Evolutionary conservation across 78 protist species (phyloP), one percentile per base, ranked within the genome.

Genomic region (Tieghemostelium lacteum): DNA sequence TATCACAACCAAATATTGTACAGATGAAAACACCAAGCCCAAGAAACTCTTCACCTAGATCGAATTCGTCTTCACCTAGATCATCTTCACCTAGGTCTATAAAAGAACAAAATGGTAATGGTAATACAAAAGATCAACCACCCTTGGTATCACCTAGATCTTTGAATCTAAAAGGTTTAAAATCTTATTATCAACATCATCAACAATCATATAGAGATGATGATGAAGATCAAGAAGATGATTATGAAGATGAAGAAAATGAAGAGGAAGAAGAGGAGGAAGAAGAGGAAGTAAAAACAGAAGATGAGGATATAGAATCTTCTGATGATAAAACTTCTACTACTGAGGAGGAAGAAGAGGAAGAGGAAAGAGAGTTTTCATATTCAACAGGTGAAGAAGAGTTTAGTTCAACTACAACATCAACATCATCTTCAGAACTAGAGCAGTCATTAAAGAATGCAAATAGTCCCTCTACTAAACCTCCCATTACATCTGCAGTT

Each of bases 251-350:
- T 54, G 86, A 60, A 24, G 70, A 60, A 10, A 73, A 75, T 62
- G 86, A 75, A 16, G 64, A 75, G 10, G 86, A 75, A 20, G 70
- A 54, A n/a, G 69, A 34, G 0, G 86, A 75, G 3, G 86, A 75
- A 19, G 45, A 45, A 7, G 65, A 60, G 5, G 73, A 62, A 24
- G 39, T 64, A 20, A 52, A 20, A 37, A 52, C 29, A 4, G 86
- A 54, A 31, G 6, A 6, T 14, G 52, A 45, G 10, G 52, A 45
- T 45, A 14, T 45, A 45, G 6, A 6, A 45, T 45, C 52, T 14
- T 45, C 52, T 14, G n/a, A 6, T 14, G 10, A 45, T 45, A 14
- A n/a, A n/a, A n/a, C n/a, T n/a, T n/a, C n/a, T n/a, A n/a, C n/a
- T n/a, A n/a, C n/a, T n/a, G 69, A 34, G 0, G 86, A 75, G 3